Evolutionary conservation across 805 yeast species (phyloP).

Genomic region (Wickerhamiella australiensis): DNA sequence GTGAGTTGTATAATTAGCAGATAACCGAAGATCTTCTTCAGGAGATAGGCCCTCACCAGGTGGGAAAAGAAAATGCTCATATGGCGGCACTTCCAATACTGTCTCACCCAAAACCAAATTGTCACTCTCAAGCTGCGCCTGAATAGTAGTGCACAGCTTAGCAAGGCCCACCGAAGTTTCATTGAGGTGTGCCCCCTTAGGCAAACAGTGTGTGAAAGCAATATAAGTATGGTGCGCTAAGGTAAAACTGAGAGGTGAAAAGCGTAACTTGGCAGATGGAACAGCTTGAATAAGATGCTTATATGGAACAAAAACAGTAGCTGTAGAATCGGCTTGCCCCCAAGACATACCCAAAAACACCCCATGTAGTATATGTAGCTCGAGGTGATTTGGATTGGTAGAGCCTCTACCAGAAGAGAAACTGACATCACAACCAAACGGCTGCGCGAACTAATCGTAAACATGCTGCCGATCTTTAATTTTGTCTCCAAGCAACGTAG

Average conservation of each 20-base stretch:
- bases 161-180: too few species aligned
- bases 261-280: neutral
- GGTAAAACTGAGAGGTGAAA: neutral
- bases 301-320: neutral
- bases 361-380: neutral
- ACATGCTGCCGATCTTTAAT: neutral
- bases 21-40: too few species aligned
- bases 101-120: too few species aligned
- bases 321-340: neutral
- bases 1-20: too few species aligned
- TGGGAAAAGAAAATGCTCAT: too few species aligned
- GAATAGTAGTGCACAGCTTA: too few species aligned
- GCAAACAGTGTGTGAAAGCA: too few species aligned
- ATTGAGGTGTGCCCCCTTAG: too few species aligned
- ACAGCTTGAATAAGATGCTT: neutral
- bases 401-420: neutral
- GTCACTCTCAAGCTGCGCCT: too few species aligned
- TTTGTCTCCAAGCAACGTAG: too few species aligned
- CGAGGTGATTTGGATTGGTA: neutral
- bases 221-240: neutral
- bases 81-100: too few species aligned
- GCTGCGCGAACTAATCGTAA: neutral
- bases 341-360: neutral
- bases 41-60: too few species aligned
- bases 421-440: neutral